A percentile compares a stretch with the other conserved stretches of the same genome.
Conservation (phyloP, 1,284 basidiomycete species). For the Lignosus rhinocerotis region DNA sequence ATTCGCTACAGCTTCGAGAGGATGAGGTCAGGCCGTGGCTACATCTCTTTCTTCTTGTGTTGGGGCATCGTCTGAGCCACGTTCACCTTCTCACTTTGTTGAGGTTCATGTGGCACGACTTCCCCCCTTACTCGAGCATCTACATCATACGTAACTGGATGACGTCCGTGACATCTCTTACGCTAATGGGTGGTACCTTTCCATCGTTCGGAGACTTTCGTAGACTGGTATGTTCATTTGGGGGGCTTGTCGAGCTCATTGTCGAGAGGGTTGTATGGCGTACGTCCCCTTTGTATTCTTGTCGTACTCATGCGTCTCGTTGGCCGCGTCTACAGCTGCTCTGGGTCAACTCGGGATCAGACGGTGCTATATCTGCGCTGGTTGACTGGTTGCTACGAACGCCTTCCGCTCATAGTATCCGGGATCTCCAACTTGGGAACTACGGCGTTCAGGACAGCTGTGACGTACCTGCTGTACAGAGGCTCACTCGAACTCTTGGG, state of each 20-base stretch:
- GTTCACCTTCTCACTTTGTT: constrained; percentile 6
- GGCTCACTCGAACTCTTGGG: constrained; percentile 5
- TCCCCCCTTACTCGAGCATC: constrained; percentile 4
- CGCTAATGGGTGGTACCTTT: constrained; percentile 12
- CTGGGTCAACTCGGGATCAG: constrained; percentile 14
- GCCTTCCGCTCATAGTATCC: constrained; percentile 5
- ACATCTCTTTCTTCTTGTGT: constrained; percentile 10
- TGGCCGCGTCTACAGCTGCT: constrained; percentile 8
- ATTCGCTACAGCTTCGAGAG: constrained; percentile 16
- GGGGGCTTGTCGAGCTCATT: constrained; percentile 2
- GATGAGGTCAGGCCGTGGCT: constrained; percentile 18
- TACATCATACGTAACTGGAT: background rate
- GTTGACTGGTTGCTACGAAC: constrained; percentile 16
- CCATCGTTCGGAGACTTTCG: constrained; percentile 15
- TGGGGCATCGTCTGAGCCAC: background rate
- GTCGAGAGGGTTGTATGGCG: constrained; percentile 14
- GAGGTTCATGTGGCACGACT: constrained; percentile 5
- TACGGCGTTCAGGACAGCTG: background rate
- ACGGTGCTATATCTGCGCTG: constrained; percentile 5
- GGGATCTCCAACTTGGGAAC: constrained; percentile 12
- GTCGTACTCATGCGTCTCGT: background rate
- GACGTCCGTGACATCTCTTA: constrained; percentile 9
- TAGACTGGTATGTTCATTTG: constrained; percentile 10
- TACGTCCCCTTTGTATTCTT: background rate
- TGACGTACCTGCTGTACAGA: constrained; percentile 5